A percentile compares a stretch with the other conserved stretches of the same genome.
Evolutionary conservation across 352 stramenopile species (phyloP).

Genomic region (Phytophthora pini): DNA sequence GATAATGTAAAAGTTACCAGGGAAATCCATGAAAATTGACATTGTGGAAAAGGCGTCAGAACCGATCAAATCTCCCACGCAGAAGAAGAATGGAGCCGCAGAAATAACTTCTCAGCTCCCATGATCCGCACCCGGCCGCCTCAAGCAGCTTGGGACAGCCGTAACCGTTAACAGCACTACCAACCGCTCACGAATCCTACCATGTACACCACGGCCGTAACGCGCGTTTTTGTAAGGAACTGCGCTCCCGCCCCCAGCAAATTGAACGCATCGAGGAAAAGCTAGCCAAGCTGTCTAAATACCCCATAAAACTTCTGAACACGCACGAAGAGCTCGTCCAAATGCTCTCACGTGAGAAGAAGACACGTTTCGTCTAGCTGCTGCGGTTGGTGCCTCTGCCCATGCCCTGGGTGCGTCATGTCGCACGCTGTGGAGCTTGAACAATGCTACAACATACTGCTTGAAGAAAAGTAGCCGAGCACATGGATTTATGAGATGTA

Average conservation of each 20-base stretch:
- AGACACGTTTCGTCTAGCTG: neutral
- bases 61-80: too few species aligned
- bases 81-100: too few species aligned
- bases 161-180: neutral
- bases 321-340: neutral
- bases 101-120: too few species aligned
- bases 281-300: neutral
- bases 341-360: conserved; percentile 1
- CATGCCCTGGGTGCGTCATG: conserved; percentile 10
- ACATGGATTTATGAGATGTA: neutral
- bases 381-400: neutral
- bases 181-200: neutral
- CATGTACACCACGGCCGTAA: neutral
- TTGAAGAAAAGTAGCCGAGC: neutral
- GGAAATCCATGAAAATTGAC: neutral
- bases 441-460: conserved; percentile 11
- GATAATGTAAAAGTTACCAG: conserved; percentile 11
- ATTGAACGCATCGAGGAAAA: conserved; percentile 3
- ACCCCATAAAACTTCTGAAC: conserved; percentile 1
- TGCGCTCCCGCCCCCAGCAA: neutral
- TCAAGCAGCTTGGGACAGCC: neutral
- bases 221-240: conserved; percentile 6
- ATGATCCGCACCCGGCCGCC: too few species aligned
- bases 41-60: neutral
- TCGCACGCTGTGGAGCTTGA: neutral